Evolutionary conservation across 2,329 filamentous ascomycete species (phyloP), one percentile per base, ranked within the genome.

Genomic region (Neofusicoccum parvum): DNA sequence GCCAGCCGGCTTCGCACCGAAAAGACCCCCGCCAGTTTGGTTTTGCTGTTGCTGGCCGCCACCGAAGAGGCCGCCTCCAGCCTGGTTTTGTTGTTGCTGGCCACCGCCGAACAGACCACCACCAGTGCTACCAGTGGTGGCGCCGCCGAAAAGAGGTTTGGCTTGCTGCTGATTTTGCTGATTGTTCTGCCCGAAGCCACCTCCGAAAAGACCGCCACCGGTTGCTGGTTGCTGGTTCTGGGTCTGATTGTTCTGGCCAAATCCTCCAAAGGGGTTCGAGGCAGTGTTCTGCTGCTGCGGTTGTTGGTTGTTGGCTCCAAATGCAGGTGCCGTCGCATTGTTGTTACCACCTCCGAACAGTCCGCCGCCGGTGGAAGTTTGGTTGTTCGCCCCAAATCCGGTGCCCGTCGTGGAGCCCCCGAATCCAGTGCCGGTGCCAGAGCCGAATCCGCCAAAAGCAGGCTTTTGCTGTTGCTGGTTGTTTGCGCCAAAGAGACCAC

Each of bases 51-150:
- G 72, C 27, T 72, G 69, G 60, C 69, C 73, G 53, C 74, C 72
- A 48, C 72, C 74, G 11, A 82, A 82, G 6, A 82, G 73, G 50
- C 76, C 73, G 45, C 74, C 72, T 53, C 74, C 72, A n/a, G 64
- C 17, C 17, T 48, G 51, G 17, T 54, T 15, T 67, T 77, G 74
- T 67, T 76, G 72, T 34, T 72, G 68, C 37, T 69, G 72, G 63
- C 82, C 70, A 46, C 75, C 72, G 56, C 84, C 82, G 68, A 88
- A 88, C 5, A 89, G 70, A 48, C 80, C 75, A 34, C 76, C 73
- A 32, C 80, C 78, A 12, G 79, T 72, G 17, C 66, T 48, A 3
- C 63, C 49, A 36, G 67, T 53, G 17, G 62, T 60, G 12, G 62
- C 65, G 34, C 72, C 72, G 14, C 84, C 82, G 68, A 88, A 78